These are phyloP conservation scores for Polyplosphaeria fusca DNA, from an alignment of 495 filamentous ascomycete species.

Conservation along the genomic window DNA sequence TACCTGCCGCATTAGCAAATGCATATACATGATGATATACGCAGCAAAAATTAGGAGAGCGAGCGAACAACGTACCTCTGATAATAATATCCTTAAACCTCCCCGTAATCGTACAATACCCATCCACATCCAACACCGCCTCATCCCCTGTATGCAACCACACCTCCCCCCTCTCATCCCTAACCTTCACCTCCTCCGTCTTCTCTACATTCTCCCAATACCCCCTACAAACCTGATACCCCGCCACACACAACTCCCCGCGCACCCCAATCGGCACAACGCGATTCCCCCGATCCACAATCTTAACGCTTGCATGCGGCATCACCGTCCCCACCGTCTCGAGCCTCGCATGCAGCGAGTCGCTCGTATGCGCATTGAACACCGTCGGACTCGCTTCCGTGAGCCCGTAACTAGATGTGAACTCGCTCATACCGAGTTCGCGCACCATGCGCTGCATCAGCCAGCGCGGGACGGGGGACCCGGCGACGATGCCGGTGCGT, in stretches of 20 bases:
- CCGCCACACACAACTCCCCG: conserved; percentile 66
- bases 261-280: conserved; percentile 57
- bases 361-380: conserved; percentile 66
- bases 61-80: conserved; percentile 39
- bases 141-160: conserved; percentile 73
- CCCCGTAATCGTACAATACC: conserved; percentile 63
- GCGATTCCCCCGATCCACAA: conserved; percentile 57
- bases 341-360: conserved; percentile 57
- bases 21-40: background rate
- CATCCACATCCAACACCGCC: conserved; percentile 60
- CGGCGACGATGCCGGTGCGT: conserved; percentile 67
- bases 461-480: conserved; percentile 61
- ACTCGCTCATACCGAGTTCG: conserved; percentile 63
- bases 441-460: conserved; percentile 62
- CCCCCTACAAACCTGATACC: conserved; percentile 64
- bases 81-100: conserved; percentile 67
- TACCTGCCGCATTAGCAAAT: background rate
- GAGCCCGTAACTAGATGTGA: conserved; percentile 68
- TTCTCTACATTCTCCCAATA: conserved; percentile 72
- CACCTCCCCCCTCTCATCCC: conserved; percentile 55
- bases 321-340: conserved; percentile 65
- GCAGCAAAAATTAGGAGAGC: background rate
- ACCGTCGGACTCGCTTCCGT: conserved; percentile 69
- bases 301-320: conserved; percentile 66
- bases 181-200: conserved; percentile 59